These are phyloP conservation scores for Chlorella sp. DNA, from an alignment of 139 green algal species.

Conservation along the genomic window DNA sequence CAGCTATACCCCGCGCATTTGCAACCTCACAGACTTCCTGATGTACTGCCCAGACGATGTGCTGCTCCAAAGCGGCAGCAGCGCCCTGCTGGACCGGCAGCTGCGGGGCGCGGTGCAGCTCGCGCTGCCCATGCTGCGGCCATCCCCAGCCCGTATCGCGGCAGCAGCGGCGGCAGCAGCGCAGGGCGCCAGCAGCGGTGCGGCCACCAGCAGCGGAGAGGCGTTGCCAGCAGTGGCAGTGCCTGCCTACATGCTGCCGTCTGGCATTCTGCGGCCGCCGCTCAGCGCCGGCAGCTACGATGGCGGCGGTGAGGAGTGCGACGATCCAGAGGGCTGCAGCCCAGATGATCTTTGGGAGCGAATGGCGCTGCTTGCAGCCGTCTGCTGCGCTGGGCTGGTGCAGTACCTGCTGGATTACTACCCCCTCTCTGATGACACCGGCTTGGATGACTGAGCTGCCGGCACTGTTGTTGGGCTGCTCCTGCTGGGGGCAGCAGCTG, in stretches of 20 bases:
- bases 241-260: constrained; percentile 22
- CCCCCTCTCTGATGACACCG: no score
- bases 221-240: neutral
- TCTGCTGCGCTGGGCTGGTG: constrained; percentile 24
- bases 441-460: no score
- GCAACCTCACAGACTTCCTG: constrained; percentile 24
- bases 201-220: neutral
- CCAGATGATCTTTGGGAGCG: constrained; percentile 1
- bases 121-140: constrained; percentile 23
- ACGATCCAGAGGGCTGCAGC: neutral
- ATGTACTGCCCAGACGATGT: constrained; percentile 20
- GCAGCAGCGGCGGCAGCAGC: constrained; percentile 4
- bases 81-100: constrained; percentile 10
- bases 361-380: constrained; percentile 21
- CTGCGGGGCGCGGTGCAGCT: constrained; percentile 7
- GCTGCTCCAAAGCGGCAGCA: neutral
- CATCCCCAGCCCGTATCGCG: neutral
- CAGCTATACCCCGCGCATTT: neutral
- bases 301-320: neutral
- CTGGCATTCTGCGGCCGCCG: constrained; percentile 16
- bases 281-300: constrained; percentile 5
- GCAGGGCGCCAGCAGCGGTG: neutral
- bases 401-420: constrained; percentile 5
- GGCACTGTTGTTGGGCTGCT: no score
- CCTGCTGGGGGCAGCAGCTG: no score